phyloP scores from a whole-genome alignment of 2,329 filamentous ascomycete genomes.

The Aspergillus sp. region DNA sequence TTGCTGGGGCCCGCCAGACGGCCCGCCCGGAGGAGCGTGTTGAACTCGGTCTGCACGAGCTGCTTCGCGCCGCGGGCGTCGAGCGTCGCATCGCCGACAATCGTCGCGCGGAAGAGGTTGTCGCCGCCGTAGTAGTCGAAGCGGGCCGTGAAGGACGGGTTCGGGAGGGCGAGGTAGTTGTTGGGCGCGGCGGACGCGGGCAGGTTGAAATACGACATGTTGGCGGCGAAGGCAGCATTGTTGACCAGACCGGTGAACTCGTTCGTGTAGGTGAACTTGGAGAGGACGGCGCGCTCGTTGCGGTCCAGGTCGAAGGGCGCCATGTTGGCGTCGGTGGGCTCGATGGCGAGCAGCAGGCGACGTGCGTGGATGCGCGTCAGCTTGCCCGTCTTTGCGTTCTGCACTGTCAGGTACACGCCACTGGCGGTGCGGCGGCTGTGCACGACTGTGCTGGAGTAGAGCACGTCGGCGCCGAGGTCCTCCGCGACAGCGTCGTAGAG shows the following conservation, averaged over 20 bases:
- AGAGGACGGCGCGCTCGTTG: conserved; percentile 32
- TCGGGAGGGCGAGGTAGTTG: conserved; percentile 18
- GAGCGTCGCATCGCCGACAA: conserved; percentile 18
- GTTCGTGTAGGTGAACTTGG: conserved; percentile 33
- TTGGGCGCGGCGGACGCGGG: conserved; percentile 49
- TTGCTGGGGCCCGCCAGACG: conserved; percentile 5
- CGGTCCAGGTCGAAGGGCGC: conserved; percentile 32
- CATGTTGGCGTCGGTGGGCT: conserved; percentile 37
- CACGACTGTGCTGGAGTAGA: conserved; percentile 38
- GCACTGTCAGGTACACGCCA: conserved; percentile 33
- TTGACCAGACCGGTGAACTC: conserved; percentile 37
- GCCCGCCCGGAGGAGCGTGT: conserved; percentile 14
- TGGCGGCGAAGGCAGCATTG: conserved; percentile 30
- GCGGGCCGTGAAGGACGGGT: conserved; percentile 16
- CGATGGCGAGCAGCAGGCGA: conserved; percentile 39
- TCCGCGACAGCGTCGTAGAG: conserved; percentile 42
- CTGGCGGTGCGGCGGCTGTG: conserved; percentile 15
- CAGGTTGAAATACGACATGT: conserved; percentile 19
- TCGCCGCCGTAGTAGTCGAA: conserved; percentile 22
- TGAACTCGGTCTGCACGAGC: conserved; percentile 16
- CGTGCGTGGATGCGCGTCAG: conserved; percentile 32
- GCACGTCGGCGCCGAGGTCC: conserved; percentile 39
- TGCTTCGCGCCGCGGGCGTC: conserved; percentile 14
- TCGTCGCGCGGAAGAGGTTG: conserved; percentile 20
- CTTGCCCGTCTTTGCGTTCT: conserved; percentile 24